Evolutionary conservation across 2,329 filamentous ascomycete genomes (phyloP), one percentile per base, ranked within the genome.

Genomic region (Curvularia sp.): DNA sequence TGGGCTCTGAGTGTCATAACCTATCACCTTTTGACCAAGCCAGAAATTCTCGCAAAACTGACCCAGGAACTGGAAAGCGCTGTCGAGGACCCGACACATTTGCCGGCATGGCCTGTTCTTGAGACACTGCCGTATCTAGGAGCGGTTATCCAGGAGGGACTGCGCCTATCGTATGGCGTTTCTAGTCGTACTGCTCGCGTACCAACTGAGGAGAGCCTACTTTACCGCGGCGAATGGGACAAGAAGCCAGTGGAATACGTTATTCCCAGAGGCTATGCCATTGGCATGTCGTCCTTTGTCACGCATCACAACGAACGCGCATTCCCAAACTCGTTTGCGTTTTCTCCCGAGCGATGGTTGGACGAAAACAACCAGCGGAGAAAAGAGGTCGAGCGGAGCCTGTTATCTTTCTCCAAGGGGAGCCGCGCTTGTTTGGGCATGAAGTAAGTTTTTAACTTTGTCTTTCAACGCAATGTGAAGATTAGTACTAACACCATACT

Each of bases 361-460:
- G 65, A 72, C 19, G 67, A 65, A 49, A 61, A 64, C n/a, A 68
- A 70, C 8, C 48, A 64, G 19, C 60, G 67, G 28, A 63, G 59
- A 6, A 72, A 67, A 38, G 61, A 66, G 3, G 43, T 76, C 5
- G 73, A 75, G 50, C 62, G 61, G 1, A 68, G 67, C 36, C 62
- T 75, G 58, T 55, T 75, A 25, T 58, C 68, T 0, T 76, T 76
- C 36, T 70, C 65, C 1, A 75, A 73, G 36, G 74, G 74, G 1
- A 73, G 65, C 38, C 57, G 74, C 5, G 59, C 63, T 21, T 77
- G 74, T 34, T 55, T 77, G 30, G 74, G 74, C 12, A 70, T 74
- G 59, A 74, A 76, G 69, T 74, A 59, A 68, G 72, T 71, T 3
- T 10, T 5, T 34, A 15, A 18, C 13, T 25, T 15, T 41, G n/a